These are phyloP conservation scores for Mycosarcoma mackinlayi DNA, from an alignment of 1,284 basidiomycete species.

Conservation along the genomic window DNA sequence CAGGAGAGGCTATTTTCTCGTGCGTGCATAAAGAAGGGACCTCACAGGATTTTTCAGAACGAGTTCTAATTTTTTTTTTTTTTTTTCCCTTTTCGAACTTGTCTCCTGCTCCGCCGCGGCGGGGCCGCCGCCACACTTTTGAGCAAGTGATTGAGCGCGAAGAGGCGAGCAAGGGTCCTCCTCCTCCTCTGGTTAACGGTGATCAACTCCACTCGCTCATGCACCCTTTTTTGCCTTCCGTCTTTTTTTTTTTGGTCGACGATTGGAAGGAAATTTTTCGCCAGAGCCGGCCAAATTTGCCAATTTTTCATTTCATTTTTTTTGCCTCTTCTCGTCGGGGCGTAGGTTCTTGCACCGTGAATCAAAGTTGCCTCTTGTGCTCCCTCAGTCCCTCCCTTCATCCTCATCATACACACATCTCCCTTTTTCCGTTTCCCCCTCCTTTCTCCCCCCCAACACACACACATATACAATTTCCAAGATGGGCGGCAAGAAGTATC, in stretches of 20 bases:
- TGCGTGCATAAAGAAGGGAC: no score
- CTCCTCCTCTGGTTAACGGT: no score
- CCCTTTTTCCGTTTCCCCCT: background rate
- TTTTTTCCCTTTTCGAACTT: background rate
- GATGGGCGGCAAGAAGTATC: conserved; percentile 43
- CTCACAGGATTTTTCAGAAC: conserved; percentile 1
- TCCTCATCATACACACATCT: background rate
- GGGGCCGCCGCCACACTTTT: no score
- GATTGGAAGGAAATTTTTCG: conserved; percentile 18
- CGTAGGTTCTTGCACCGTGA: background rate
- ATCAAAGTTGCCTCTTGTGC: background rate
- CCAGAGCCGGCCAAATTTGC: conserved; percentile 7
- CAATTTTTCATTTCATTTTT: conserved; percentile 17
- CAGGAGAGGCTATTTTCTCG: no score
- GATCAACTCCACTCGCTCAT: conserved; percentile 1
- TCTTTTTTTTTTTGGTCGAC: conserved; percentile 4
- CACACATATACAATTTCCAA: conserved; percentile 4
- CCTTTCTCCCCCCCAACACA: background rate
- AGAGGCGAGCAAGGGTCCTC: conserved; percentile 5
- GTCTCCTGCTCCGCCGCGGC: no score
- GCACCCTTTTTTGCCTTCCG: background rate
- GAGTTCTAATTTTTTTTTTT: conserved; percentile 4
- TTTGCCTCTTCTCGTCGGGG: conserved; percentile 4
- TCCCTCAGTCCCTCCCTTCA: background rate
- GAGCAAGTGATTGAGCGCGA: no score